Base-by-base conservation (phyloP, 345 rosid species). In the Bruguiera gymnorhiza region DNA sequence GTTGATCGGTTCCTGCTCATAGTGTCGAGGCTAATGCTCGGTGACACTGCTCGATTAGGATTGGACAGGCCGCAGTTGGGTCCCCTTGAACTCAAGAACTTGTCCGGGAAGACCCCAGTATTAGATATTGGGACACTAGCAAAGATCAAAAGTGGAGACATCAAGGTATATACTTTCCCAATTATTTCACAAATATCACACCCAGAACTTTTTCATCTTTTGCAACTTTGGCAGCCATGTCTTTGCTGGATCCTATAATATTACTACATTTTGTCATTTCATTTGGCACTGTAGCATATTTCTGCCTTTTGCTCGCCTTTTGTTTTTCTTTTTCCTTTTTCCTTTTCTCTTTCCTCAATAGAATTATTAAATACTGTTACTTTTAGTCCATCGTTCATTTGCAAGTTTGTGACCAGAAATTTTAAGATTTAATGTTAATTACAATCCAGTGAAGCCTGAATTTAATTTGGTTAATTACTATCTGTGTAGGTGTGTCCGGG, bases 41-140 rank as follows among this genome's bases (percentile, higher is more conserved):
- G 97, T 0, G 86, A 91, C 75, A 89, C 96, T 0, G 71, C 84
- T 21, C 85, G 70, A 43, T 63, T 85, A 8, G 98, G 97, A 46
- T 81, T 91, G 72, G 81, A 66, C 51, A 85, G 97, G 67, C 97
- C 97, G 6, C 70, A 80, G 61, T 70, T 86, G 15, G 98, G 98
- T 9, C 98, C 98, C 66, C 86, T 93, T 23, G 84, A 86, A 76
- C 89, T 84, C 75, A 91, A 91, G 70, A 83, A 53, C 70, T 53
- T 71, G 66, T 75, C 87, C 1, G 97, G 97, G 18, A 93, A 93
- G 83, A 93, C 98, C 43, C 98, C 98, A 4, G 92, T 93, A 6
- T 67, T 93, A 69, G 98, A 93, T 68, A 76, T 90, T 67, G 98
- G 98, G 0, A 86, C 98, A 23, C 86, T 90, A 9, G 85, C 85